Evolutionary conservation across 2,329 filamentous ascomycete species (phyloP).

Genomic region (Hymenoscyphus occultus): DNA sequence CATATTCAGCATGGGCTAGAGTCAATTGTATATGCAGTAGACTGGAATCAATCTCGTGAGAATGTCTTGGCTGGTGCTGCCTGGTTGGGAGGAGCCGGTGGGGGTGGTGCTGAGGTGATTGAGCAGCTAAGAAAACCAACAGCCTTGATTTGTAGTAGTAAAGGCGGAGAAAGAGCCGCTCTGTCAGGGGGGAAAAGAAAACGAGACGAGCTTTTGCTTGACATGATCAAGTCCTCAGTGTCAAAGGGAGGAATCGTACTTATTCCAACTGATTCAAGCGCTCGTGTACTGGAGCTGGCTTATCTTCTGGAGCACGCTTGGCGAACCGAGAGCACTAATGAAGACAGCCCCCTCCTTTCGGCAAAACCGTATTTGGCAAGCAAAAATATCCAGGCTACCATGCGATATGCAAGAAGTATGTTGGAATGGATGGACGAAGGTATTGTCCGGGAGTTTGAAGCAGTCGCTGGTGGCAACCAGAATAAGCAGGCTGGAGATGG

Average conservation of each 20-base stretch:
- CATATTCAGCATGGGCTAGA: constrained; percentile 96
- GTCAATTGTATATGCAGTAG: constrained; percentile 94
- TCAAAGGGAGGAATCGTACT: constrained; percentile 83
- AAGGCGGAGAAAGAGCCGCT: constrained; percentile 70
- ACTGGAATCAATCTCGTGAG: constrained; percentile 97
- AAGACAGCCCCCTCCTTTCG: constrained; percentile 50
- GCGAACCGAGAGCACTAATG: constrained; percentile 60
- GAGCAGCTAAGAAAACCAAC: constrained; percentile 92
- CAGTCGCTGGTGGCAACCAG: constrained; percentile 46
- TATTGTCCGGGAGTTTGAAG: constrained; percentile 88
- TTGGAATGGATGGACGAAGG: constrained; percentile 99
- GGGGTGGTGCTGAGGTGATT: constrained; percentile 83
- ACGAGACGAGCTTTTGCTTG: constrained; percentile 80
- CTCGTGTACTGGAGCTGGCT: constrained; percentile 86
- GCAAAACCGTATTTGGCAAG: constrained; percentile 78
- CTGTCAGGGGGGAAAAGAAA: constrained; percentile 71
- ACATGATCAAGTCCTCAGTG: constrained; percentile 76
- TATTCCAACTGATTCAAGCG: constrained; percentile 92
- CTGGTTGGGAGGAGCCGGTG: constrained; percentile 81
- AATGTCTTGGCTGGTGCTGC: constrained; percentile 92
- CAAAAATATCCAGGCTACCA: constrained; percentile 80
- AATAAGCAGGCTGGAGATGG: constrained; percentile 43
- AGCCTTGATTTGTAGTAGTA: constrained; percentile 86
- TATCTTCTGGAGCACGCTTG: constrained; percentile 93
- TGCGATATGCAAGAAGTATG: constrained; percentile 91